phyloP scores from a whole-genome alignment of 805 yeast species.

The Cyberlindnera sargentensis region DNA sequence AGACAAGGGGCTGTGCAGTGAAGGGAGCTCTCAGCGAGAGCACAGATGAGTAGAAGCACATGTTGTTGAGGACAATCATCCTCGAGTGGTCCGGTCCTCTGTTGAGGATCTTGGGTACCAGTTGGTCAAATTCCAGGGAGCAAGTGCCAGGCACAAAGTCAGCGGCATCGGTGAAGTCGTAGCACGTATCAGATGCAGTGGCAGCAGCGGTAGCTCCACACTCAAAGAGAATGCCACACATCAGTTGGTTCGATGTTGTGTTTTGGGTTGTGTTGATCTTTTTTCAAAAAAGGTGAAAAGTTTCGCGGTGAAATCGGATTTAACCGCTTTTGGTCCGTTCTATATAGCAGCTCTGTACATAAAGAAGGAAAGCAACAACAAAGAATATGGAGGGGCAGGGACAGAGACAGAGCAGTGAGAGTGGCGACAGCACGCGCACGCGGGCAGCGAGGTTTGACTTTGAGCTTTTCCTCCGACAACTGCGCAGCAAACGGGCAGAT shows the following conservation, averaged over 20 bases:
- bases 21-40: slow-evolving; percentile 76
- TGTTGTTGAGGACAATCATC: slow-evolving; percentile 1
- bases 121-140: slow-evolving; percentile 20
- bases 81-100: slow-evolving; percentile 57
- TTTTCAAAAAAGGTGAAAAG: not conserved
- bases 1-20: slow-evolving; percentile 59
- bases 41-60: slow-evolving; percentile 44
- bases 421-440: slow-evolving; percentile 10
- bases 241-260: not conserved
- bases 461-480: slow-evolving; percentile 65
- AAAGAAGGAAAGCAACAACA: too few species aligned
- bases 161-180: not conserved
- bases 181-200: not conserved
- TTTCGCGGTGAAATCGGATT: not conserved
- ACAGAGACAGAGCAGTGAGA: slow-evolving; percentile 4
- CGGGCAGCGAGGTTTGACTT: slow-evolving; percentile 55
- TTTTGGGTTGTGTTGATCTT: not conserved
- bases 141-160: slow-evolving; percentile 51
- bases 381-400: not conserved
- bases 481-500: slow-evolving; percentile 72
- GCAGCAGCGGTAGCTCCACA: too few species aligned
- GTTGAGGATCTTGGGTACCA: slow-evolving; percentile 39
- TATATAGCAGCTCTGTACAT: too few species aligned
- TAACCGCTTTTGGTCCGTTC: not conserved
- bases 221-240: too few species aligned